These are phyloP conservation scores for Cutaneotrichosporon cavernicola DNA, from an alignment of 1,284 basidiomycete species.

Conservation along the genomic window DNA sequence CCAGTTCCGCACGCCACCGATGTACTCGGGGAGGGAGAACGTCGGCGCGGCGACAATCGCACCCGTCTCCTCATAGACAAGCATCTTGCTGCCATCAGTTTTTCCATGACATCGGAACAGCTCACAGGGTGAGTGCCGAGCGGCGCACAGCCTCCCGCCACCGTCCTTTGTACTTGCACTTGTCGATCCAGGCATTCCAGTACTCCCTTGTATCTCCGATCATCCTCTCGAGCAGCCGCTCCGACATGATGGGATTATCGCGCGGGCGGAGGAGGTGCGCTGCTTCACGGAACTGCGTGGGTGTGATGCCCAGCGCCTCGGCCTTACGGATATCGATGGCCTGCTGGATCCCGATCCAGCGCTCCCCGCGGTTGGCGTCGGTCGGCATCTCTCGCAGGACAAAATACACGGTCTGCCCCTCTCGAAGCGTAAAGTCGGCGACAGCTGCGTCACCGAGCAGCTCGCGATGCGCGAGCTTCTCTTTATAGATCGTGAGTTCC, in stretches of 20 bases:
- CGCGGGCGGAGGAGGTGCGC: constrained; percentile 58
- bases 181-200: constrained; percentile 81
- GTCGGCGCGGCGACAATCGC: constrained; percentile 90
- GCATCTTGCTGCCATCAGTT: constrained; percentile 47
- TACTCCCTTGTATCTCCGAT: constrained; percentile 67
- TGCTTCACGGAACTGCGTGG: constrained; percentile 58
- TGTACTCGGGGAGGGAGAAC: constrained; percentile 85
- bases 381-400: constrained; percentile 62
- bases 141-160: constrained; percentile 90
- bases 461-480: constrained; percentile 39
- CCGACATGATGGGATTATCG: constrained; percentile 64
- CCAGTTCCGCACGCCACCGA: constrained; percentile 85
- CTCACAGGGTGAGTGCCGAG: constrained; percentile 68
- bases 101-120: background rate
- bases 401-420: constrained; percentile 83
- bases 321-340: background rate
- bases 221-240: constrained; percentile 35
- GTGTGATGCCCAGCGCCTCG: constrained; percentile 56
- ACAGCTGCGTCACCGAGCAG: constrained; percentile 43
- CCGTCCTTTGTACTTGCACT: constrained; percentile 70
- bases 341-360: constrained; percentile 1
- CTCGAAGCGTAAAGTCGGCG: constrained; percentile 61
- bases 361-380: constrained; percentile 31
- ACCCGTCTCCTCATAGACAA: constrained; percentile 56
- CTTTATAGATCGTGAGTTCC: constrained; percentile 58